phyloP scores from a whole-genome alignment of 164 flowering plant genomes.

The Vitis amurensis region DNA sequence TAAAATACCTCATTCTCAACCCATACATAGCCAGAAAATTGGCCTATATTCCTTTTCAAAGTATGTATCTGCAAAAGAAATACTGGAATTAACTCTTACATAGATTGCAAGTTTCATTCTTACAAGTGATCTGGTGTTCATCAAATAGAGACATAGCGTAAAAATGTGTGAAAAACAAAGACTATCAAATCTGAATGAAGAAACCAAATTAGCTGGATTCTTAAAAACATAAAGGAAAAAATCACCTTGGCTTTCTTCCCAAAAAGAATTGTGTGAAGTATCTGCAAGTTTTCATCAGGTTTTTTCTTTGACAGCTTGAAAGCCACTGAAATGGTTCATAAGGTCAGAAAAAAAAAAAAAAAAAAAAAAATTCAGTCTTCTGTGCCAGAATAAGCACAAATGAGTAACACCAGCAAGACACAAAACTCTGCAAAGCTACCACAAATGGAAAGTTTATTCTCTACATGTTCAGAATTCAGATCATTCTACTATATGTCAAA shows the following conservation, averaged over 20 bases:
- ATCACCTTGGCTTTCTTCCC: conserved; percentile 79
- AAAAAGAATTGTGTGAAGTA: conserved; percentile 75
- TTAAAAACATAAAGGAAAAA: too few relatives aligned
- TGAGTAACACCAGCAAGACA: background rate
- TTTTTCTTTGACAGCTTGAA: conserved; percentile 88
- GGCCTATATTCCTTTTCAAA: conserved; percentile 68
- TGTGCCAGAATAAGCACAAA: background rate
- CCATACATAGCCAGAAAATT: conserved; percentile 91
- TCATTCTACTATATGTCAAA: too few relatives aligned
- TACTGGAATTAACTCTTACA: background rate
- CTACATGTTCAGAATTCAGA: too few relatives aligned
- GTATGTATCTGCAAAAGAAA: conserved; percentile 44
- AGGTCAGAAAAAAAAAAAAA: conserved; percentile 23
- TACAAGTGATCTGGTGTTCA: too few relatives aligned
- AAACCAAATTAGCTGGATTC: background rate
- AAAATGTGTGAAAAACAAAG: background rate
- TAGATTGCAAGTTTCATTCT: background rate
- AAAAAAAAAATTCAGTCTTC: conserved; percentile 10
- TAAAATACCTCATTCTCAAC: conserved; percentile 68
- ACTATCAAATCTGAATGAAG: background rate
- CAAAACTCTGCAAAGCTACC: too few relatives aligned
- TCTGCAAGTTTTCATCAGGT: conserved; percentile 80
- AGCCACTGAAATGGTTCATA: conserved; percentile 73
- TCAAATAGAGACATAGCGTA: background rate
- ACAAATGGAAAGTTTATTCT: too few relatives aligned